These are phyloP conservation scores for Aurinia saxatilis DNA, from an alignment of 345 rosid genomes.

Conservation along the genomic window DNA sequence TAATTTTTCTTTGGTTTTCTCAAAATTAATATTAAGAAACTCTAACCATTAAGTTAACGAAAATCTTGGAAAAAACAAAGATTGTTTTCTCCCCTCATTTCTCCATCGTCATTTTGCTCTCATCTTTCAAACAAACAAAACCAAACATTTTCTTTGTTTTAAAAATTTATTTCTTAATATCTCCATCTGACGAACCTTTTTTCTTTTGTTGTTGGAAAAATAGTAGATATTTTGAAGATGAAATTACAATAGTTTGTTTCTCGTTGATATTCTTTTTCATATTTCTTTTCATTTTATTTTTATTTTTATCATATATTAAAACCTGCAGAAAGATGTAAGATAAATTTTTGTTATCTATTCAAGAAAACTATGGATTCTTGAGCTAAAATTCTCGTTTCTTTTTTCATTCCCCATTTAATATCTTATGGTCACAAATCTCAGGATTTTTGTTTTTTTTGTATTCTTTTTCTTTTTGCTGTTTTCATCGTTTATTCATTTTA, in stretches of 20 bases:
- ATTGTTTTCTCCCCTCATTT: not conserved
- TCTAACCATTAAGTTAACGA: slow-evolving; percentile 7
- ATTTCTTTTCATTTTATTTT: not conserved
- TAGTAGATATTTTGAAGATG: no score
- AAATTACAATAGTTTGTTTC: not conserved
- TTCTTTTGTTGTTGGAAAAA: no score
- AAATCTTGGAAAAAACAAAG: not conserved
- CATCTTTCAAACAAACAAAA: no score
- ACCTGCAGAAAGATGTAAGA: not conserved
- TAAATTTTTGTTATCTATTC: not conserved
- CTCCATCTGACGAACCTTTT: no score
- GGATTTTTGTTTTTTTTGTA: no score
- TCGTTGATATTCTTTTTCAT: not conserved
- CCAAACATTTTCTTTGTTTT: no score
- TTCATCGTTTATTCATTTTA: no score
- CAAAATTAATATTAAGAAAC: not conserved
- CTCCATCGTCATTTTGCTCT: slow-evolving; percentile 13
- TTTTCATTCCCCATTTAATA: no score
- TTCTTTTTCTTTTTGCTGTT: no score
- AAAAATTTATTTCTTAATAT: no score
- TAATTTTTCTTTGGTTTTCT: not conserved
- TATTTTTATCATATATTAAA: not conserved
- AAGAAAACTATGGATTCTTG: not conserved
- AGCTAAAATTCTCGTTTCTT: no score
- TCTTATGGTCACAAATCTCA: no score